Evolutionary conservation across 495 filamentous ascomycete genomes (phyloP).

Genomic region (Aspergillus sclerotioniger): DNA sequence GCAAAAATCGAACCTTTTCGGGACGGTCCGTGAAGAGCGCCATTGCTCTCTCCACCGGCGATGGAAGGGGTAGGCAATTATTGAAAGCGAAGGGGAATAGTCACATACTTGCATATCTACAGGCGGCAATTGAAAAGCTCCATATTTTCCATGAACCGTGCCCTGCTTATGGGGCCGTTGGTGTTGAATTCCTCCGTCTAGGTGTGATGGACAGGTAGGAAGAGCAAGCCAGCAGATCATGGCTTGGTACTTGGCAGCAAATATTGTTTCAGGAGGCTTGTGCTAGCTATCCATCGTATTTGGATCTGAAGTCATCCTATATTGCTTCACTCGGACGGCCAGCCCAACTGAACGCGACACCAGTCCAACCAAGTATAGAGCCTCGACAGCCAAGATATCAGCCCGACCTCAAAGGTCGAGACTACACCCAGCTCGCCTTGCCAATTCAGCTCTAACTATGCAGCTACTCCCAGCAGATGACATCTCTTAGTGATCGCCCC

Average conservation of each 20-base stretch:
- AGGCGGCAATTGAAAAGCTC: constrained; percentile 1
- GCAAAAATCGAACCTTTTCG: not conserved
- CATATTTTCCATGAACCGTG: not conserved
- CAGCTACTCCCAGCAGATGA: no score
- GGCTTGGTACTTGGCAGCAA: not conserved
- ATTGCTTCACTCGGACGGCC: no score
- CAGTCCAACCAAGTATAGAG: no score
- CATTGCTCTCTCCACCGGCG: not conserved
- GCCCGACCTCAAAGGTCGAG: no score
- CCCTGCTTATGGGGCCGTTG: not conserved
- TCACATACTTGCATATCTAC: not conserved
- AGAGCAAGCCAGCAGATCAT: constrained; percentile 2
- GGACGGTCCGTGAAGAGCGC: not conserved
- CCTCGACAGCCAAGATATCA: no score
- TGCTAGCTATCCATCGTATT: no score
- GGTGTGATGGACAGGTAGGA: not conserved
- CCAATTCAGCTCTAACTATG: no score
- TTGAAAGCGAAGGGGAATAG: not conserved
- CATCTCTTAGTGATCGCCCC: no score
- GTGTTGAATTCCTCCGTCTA: not conserved
- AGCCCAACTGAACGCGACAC: no score
- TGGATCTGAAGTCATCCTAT: no score
- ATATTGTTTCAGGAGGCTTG: no score
- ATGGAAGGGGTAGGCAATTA: not conserved
- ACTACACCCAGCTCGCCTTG: no score